Evolutionary conservation across 1,139 yeast genomes (phyloP).

Genomic region (Diutina scorzettiae): DNA sequence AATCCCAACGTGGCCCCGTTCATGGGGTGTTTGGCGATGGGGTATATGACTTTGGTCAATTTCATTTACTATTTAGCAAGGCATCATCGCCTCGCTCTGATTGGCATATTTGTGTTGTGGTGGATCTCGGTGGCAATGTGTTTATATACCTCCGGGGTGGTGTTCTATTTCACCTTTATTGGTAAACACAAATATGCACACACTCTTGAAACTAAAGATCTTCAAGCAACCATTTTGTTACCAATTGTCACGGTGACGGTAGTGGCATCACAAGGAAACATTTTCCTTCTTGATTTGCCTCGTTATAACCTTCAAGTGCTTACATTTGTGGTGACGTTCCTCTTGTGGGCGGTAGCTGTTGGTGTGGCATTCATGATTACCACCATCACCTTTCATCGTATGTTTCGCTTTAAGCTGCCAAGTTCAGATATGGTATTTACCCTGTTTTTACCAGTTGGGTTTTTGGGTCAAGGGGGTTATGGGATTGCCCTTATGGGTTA

Average conservation of each 20-base stretch:
- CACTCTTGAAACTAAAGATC: conserved; percentile 10
- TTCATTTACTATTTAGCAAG: conserved; percentile 22
- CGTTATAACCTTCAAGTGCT: conserved; percentile 28
- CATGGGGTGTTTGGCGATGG: conserved; percentile 77
- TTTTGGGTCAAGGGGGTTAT: conserved; percentile 70
- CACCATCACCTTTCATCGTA: conserved; percentile 45
- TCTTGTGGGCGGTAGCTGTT: conserved; percentile 62
- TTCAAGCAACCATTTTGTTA: conserved; percentile 40
- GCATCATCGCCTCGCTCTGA: conserved; percentile 17
- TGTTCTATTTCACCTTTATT: conserved; percentile 31
- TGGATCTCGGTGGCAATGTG: conserved; percentile 49
- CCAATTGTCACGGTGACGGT: conserved; percentile 75
- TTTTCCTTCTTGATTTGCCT: conserved; percentile 36
- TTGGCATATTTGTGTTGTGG: conserved; percentile 50
- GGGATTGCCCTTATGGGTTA: conserved; percentile 50
- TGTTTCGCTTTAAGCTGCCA: conserved; percentile 52
- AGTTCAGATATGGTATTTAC: conserved; percentile 32
- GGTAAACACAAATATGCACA: conserved; percentile 19
- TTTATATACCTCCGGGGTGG: conserved; percentile 44
- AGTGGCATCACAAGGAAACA: conserved; percentile 52
- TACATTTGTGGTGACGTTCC: conserved; percentile 40
- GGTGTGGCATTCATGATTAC: conserved; percentile 42
- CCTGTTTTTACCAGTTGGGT: conserved; percentile 52
- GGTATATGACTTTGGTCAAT: conserved; percentile 51
- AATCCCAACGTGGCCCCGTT: conserved; percentile 44